phyloP scores from a whole-genome alignment of 129 eudicot species.

The Lactuca saligna region DNA sequence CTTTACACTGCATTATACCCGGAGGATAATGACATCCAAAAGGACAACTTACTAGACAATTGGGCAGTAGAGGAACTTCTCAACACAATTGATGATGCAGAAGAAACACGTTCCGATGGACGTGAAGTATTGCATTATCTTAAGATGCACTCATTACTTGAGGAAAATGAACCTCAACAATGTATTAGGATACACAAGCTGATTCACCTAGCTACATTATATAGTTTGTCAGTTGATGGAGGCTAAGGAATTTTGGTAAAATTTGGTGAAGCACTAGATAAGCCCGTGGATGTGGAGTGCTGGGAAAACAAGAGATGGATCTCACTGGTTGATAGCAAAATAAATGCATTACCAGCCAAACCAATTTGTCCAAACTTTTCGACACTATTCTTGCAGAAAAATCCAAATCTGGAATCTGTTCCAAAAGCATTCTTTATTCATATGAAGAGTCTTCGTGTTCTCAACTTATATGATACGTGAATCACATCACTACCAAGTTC shows the following conservation, averaged over 20 bases:
- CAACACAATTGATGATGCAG: conserved; percentile 7
- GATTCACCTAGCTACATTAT: conserved; percentile 30
- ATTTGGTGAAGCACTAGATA: conserved; percentile 11
- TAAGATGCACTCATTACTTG: conserved; percentile 24
- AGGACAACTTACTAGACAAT: conserved; percentile 22
- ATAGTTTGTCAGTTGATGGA: conserved; percentile 4
- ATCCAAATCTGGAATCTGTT: conserved; percentile 14
- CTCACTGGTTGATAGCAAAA: conserved; percentile 26
- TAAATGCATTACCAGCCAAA: conserved; percentile 17
- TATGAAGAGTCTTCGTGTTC: conserved; percentile 35
- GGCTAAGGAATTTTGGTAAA: conserved; percentile 19
- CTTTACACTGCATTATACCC: conserved; percentile 31
- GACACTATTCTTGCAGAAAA: conserved; percentile 35
- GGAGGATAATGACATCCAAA: conserved; percentile 25
- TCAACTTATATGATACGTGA: conserved; percentile 27
- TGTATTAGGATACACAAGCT: conserved; percentile 35
- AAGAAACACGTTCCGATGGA: conserved; percentile 7
- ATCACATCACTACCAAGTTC: conserved; percentile 34
- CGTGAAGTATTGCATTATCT: conserved; percentile 12
- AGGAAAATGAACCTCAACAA: conserved; percentile 14
- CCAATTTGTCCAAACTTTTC: conserved; percentile 28
- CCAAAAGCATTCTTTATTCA: conserved; percentile 21
- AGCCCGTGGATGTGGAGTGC: conserved; percentile 16
- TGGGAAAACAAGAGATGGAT: conserved; percentile 30
- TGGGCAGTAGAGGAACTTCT: conserved; percentile 29